Percentiles rank a stretch among this genome's conserved stretches.
Evolutionary conservation across 371 early-diverging fungal genomes (phyloP).

Genomic region (Lichtheimia ramosa): DNA sequence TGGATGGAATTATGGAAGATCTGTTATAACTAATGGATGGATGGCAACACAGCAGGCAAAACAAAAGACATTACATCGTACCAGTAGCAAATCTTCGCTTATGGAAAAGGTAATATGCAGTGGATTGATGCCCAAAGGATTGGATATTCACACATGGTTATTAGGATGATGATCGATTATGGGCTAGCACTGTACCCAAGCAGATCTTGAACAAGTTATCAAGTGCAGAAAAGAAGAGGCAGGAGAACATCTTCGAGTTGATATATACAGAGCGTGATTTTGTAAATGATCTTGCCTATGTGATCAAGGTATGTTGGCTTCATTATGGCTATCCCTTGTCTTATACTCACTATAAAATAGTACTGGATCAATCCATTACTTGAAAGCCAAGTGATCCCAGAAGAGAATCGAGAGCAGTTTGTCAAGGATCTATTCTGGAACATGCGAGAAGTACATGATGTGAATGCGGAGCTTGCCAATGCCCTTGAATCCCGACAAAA

Average conservation of each 20-base stretch:
- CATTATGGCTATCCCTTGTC: not conserved
- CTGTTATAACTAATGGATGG: not conserved
- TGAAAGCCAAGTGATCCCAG: conserved; percentile 58
- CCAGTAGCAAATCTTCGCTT: conserved; percentile 19
- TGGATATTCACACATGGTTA: not conserved
- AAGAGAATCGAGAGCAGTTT: conserved; percentile 60
- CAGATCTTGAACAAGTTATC: conserved; percentile 71
- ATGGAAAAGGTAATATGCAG: not conserved
- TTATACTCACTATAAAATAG: conserved; percentile 23
- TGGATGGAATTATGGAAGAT: not conserved
- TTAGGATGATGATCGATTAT: conserved; percentile 45
- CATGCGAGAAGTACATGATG: conserved; percentile 66
- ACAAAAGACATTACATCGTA: conserved; percentile 7
- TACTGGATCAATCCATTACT: conserved; percentile 77
- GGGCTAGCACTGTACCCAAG: conserved; percentile 67
- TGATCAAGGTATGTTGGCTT: conserved; percentile 52
- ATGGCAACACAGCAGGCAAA: not conserved
- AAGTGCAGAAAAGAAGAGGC: conserved; percentile 80
- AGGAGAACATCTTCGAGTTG: conserved; percentile 92
- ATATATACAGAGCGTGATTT: conserved; percentile 91
- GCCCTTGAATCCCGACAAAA: conserved; percentile 74
- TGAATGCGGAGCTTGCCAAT: conserved; percentile 67
- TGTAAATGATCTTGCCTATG: conserved; percentile 71
- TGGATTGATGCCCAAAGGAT: not conserved
- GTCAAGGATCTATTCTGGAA: conserved; percentile 84